Evolutionary conservation across 164 flowering plant species (phyloP).

Genomic region (Nelumbo lutea): DNA sequence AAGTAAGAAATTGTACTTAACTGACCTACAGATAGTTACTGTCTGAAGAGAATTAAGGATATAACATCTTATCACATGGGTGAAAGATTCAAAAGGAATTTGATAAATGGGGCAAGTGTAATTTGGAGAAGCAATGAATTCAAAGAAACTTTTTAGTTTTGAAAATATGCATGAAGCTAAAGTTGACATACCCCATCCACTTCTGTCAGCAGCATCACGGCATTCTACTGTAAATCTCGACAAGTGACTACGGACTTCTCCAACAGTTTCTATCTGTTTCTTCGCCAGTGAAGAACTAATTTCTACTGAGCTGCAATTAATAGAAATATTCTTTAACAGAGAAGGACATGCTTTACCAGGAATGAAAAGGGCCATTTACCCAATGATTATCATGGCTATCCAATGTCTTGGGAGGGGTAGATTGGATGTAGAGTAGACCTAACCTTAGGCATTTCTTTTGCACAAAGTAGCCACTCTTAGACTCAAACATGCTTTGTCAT

Average conservation of each 20-base stretch:
- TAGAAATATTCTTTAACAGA: constrained; percentile 6
- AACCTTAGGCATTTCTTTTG: no score
- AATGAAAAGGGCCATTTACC: no score
- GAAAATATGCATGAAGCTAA: constrained; percentile 1
- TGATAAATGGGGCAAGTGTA: not conserved
- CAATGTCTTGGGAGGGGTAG: no score
- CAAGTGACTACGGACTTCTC: constrained; percentile 73
- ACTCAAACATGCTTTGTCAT: no score
- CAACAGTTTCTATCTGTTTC: constrained; percentile 85
- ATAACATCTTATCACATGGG: not conserved
- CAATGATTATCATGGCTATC: no score
- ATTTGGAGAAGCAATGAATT: not conserved
- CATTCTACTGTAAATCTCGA: constrained; percentile 79
- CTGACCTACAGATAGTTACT: no score
- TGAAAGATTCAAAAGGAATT: not conserved
- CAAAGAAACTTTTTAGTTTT: not conserved
- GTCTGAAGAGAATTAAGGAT: no score
- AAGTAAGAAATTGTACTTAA: no score
- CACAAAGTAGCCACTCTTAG: no score
- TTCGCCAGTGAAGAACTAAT: constrained; percentile 88
- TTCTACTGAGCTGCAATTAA: constrained; percentile 79
- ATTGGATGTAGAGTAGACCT: no score
- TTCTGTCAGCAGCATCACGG: constrained; percentile 84
- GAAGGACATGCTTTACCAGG: not conserved
- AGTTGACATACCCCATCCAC: constrained; percentile 80